Conservation (phyloP, 805 yeast genomes). For the Metschnikowia proteae region DNA sequence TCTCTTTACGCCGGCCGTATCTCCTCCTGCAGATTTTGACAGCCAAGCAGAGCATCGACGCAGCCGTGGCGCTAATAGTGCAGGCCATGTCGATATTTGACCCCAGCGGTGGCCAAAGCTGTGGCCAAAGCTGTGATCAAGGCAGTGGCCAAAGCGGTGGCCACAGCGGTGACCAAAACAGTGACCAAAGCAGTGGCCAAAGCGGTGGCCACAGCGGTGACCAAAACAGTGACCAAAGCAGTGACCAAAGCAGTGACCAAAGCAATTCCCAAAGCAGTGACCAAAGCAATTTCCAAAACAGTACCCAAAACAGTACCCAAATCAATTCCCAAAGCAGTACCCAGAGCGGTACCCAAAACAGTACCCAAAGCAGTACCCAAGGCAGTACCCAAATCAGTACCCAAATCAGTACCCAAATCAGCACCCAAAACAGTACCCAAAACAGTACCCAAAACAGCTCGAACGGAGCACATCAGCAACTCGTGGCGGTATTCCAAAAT, state of each 20-base stretch:
- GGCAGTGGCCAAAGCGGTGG: not conserved
- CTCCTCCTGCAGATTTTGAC: conserved; percentile 45
- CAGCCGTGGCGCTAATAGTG: conserved; percentile 26
- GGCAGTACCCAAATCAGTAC: no score
- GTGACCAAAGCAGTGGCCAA: not conserved
- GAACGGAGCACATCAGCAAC: conserved; percentile 12
- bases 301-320: not conserved
- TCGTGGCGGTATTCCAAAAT: conserved; percentile 24
- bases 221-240: not conserved
- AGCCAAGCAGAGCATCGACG: conserved; percentile 42
- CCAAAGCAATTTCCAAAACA: no score
- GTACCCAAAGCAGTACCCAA: not conserved
- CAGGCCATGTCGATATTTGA: conserved; percentile 20
- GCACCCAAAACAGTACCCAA: no score
- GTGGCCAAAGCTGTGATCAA: no score
- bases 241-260: not conserved
- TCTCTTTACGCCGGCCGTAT: conserved; percentile 29
- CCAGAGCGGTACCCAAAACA: no score
- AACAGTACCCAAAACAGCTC: not conserved
- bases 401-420: no score
- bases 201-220: not conserved
- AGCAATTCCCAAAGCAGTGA: not conserved
- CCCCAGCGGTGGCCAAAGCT: not conserved
- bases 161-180: not conserved
- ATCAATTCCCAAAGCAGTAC: no score